Conservation (phyloP, 23 red algal species). For the Gracilaria caudata region DNA sequence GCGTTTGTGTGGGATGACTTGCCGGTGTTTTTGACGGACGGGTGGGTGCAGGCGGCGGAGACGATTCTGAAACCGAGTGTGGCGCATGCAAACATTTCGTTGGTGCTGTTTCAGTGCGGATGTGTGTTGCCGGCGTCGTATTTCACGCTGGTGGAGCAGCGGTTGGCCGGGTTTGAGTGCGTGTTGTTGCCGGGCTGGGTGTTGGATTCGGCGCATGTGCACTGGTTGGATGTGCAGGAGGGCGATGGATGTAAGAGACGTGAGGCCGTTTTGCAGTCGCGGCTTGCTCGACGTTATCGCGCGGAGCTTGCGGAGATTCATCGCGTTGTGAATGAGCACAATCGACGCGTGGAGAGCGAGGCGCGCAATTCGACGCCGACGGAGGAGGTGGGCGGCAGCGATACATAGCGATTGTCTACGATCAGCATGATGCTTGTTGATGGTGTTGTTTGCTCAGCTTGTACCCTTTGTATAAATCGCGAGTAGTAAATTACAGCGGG, state of each 20-base stretch:
- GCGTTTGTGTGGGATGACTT: slow-evolving; percentile 78
- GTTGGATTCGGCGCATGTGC: slow-evolving; percentile 37
- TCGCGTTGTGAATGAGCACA: background rate
- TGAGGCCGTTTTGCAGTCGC: slow-evolving; percentile 13
- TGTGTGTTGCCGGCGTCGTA: slow-evolving; percentile 70
- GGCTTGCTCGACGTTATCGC: slow-evolving; percentile 22
- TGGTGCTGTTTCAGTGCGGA: slow-evolving; percentile 69
- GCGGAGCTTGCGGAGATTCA: slow-evolving; percentile 46
- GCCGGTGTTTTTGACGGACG: slow-evolving; percentile 65
- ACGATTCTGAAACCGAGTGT: background rate
- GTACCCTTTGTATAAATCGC: background rate
- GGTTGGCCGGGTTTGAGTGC: slow-evolving; percentile 70
- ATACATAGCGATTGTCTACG: background rate
- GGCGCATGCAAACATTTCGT: slow-evolving; percentile 5
- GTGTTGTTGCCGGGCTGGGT: slow-evolving; percentile 72
- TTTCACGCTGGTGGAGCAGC: slow-evolving; percentile 39
- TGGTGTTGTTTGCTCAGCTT: background rate
- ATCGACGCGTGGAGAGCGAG: background rate
- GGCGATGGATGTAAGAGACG: slow-evolving; percentile 37
- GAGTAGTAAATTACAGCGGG: too few relatives aligned
- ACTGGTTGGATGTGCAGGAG: slow-evolving; percentile 57
- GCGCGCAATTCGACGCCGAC: background rate
- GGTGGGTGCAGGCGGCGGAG: slow-evolving; percentile 65
- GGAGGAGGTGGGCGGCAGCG: background rate
- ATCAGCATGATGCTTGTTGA: background rate